Evolutionary conservation across 2,329 filamentous ascomycete genomes (phyloP), one percentile per base, ranked within the genome.

Genomic region (Cladosporium sp.): DNA sequence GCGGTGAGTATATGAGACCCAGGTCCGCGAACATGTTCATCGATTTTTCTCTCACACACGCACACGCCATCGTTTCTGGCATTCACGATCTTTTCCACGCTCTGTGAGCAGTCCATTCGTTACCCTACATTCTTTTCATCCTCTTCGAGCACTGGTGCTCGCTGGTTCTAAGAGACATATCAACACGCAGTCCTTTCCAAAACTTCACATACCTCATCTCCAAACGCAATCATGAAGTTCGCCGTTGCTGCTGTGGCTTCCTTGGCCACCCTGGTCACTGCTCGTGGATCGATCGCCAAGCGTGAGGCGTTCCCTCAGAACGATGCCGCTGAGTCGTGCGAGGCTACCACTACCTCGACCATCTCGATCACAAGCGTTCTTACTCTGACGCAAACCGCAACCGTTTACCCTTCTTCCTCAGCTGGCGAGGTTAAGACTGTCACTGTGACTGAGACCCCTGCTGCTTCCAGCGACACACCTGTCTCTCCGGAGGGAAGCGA

Each of bases 271-370:
- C 75, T 80, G 68, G 83, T 82, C 71, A 77, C 80, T 61, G 84
- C 78, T 71, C 85, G 86, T 76, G 84, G 84, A 69, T 82, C 79
- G 71, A 79, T 85, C 74, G 79, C 74, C 66, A 78, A 72, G 54
- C 85, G 85, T 30, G 65, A 60, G 18, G 68, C 69, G 44, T 60
- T 65, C 51, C 52, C 41, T 32, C 55, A 58, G 61, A 55, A 65
- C 38, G 54, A 66, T 38, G n/a, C 21, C 64, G 26, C 41, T 36
- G 55, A 41, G 36, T 64, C 65, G 32, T 59, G 60, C 55, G 49
- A 59, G 30, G 44, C 60, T 32, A 66, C 64, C 11, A 66, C 65
- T 4, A 68, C 69, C 24, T 57, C 59, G 18, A 65, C 59, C 18
- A 60, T 58, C 26, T 58, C 55, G 24, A 41, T 58, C 51, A 66